Conservation (phyloP, 768 basidiomycete genomes). For the Auriscalpium microsporum region DNA sequence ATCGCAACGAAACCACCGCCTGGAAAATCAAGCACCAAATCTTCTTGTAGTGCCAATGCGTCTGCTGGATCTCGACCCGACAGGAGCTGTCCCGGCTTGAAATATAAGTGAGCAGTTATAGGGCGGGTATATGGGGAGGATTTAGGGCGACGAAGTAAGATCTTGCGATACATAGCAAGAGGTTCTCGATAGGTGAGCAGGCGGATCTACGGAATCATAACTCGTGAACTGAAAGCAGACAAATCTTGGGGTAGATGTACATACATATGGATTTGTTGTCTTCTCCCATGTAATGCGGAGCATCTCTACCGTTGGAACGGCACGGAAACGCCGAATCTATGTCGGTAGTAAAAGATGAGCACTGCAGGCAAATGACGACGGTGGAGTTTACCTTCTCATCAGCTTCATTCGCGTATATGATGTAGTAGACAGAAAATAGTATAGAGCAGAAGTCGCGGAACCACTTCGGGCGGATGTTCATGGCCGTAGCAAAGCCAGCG, state of each 20-base stretch:
- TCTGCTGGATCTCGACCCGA: no score
- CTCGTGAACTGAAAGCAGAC: conserved; percentile 3
- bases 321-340: conserved; percentile 85
- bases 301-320: conserved; percentile 94
- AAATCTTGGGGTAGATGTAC: conserved; percentile 16
- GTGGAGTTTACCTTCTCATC: conserved; percentile 80
- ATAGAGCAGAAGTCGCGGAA: conserved; percentile 80
- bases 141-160: conserved; percentile 76
- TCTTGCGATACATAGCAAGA: conserved; percentile 59
- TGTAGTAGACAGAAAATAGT: conserved; percentile 84
- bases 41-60: conserved; percentile 22
- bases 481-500: conserved; percentile 93
- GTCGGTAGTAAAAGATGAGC: neutral
- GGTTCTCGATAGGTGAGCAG: conserved; percentile 50
- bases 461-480: conserved; percentile 89
- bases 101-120: conserved; percentile 78
- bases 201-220: conserved; percentile 46
- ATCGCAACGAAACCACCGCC: conserved; percentile 97
- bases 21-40: conserved; percentile 87
- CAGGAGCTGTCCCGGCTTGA: conserved; percentile 19
- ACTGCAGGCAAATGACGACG: neutral
- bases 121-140: conserved; percentile 73
- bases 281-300: conserved; percentile 96
- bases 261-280: conserved; percentile 84
- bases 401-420: conserved; percentile 79